phyloP scores from a whole-genome alignment of 164 flowering plant genomes.

The Kingdonia uniflora region DNA sequence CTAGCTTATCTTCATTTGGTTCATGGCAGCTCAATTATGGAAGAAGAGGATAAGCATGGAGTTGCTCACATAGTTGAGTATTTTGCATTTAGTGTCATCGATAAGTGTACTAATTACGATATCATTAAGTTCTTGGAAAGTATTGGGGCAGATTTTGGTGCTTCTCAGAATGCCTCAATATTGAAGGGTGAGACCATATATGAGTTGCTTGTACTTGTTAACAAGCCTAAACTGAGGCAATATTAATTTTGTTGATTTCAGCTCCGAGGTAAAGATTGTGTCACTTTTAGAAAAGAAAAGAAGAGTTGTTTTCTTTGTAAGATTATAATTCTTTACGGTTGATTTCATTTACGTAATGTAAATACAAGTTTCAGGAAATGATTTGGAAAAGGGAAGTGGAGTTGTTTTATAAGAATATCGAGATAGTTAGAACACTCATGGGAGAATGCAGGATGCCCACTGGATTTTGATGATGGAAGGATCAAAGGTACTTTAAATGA shows the following conservation, averaged over 20 bases:
- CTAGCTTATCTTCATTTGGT: constrained; percentile 7
- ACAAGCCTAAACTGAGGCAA: constrained; percentile 82
- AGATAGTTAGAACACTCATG: constrained; percentile 71
- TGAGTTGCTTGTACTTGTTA: constrained; percentile 90
- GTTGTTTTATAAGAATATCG: constrained; percentile 93
- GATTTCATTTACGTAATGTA: constrained; percentile 13
- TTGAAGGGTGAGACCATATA: constrained; percentile 89
- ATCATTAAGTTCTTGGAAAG: constrained; percentile 85
- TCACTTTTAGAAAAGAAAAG: background rate
- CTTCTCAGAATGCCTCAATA: constrained; percentile 93
- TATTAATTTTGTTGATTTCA: constrained; percentile 87
- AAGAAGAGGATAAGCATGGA: constrained; percentile 95
- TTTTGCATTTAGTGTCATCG: constrained; percentile 92
- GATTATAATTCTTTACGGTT: background rate
- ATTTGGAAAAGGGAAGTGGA: constrained; percentile 91
- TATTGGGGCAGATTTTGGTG: constrained; percentile 95
- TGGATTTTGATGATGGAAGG: too few relatives aligned
- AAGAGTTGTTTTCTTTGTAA: background rate
- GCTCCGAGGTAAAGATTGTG: constrained; percentile 54
- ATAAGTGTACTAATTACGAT: constrained; percentile 81
- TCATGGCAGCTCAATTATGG: constrained; percentile 89
- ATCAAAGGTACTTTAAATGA: too few relatives aligned
- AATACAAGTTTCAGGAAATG: constrained; percentile 77
- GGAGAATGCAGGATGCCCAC: constrained; percentile 94
- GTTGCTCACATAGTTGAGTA: constrained; percentile 98